Percentiles rank a stretch among this genome's conserved stretches.
These are phyloP conservation scores for Pleomassaria siparia DNA, from an alignment of 2,329 filamentous ascomycete genomes.

Conservation along the genomic window DNA sequence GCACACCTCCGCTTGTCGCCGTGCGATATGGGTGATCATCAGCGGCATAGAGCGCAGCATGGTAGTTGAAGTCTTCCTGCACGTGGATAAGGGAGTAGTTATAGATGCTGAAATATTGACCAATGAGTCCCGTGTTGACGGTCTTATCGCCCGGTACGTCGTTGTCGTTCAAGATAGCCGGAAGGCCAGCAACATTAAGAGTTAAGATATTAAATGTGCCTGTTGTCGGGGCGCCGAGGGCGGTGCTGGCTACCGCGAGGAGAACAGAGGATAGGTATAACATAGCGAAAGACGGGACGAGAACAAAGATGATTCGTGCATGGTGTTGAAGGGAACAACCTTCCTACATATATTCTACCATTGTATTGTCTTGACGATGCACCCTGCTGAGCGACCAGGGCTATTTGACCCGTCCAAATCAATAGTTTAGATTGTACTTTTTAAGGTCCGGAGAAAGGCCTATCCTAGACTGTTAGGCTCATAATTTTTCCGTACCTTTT, in stretches of 20 bases:
- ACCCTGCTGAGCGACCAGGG: neutral
- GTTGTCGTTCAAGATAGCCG: conserved; percentile 59
- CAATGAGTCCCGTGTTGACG: conserved; percentile 59
- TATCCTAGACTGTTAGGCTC: too few species aligned
- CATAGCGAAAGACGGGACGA: neutral
- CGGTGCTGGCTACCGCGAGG: neutral
- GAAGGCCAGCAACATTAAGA: conserved; percentile 64
- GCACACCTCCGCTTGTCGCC: conserved; percentile 65
- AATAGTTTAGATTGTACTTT: neutral
- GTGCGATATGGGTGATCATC: conserved; percentile 64
- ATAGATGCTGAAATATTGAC: conserved; percentile 58
- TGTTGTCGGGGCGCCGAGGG: conserved; percentile 24
- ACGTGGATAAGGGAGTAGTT: conserved; percentile 64
- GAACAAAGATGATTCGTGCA: neutral
- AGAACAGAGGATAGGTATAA: neutral
- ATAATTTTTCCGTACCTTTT: neutral
- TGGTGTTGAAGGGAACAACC: neutral
- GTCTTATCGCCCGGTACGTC: conserved; percentile 64
- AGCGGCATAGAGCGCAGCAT: conserved; percentile 62
- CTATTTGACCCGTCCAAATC: neutral
- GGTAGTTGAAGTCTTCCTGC: conserved; percentile 72
- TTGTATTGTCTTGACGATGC: neutral
- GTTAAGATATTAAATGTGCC: conserved; percentile 56
- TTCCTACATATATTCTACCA: neutral
- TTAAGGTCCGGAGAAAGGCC: neutral